Base-by-base conservation (phyloP, 805 yeast species). In the Sugiyamaella marilandica region DNA sequence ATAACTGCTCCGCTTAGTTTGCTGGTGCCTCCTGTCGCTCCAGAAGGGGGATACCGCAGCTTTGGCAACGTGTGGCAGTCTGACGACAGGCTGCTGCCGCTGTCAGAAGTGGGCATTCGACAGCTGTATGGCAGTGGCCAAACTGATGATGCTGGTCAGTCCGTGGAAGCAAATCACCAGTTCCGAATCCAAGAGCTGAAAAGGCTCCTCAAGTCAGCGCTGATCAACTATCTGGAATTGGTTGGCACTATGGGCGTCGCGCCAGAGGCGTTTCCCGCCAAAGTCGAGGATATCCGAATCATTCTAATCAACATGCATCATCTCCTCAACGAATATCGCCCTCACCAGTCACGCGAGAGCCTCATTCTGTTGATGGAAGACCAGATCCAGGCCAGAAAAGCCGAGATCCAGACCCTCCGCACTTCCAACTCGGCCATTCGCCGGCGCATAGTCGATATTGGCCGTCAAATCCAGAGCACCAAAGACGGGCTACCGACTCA, bases 301-400 rank as follows among this genome's bases (percentile, higher is more conserved):
- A 82, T 92, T 10, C 72, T 94, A 49, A 85, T 92, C 64, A 94
- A 94, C 64, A 83, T 94, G 58, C 97, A 94, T 66, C 98, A 94
- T 67, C 72, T 94, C 35, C 71, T 94, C 54, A 94, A 94, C 66
- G 90, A 91, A 49, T 94, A 94, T 69, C 75, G 99, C 55, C 94
- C 97, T 2, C 98, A 94, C 68, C 99, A 94, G 65, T 85, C 96
- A 2, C 76, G 97, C 49, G 99, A 94, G 63, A 84, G 91, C 47
- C 74, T 94, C 58, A 87, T 90, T 41, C 75, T 88, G 74, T 73
- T 85, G 50, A 70, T 88, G 65, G 82, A 79, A 61, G 84, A 81
- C 50, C 90, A 86, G 63, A 79, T 92, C 33, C 59, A 54, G n/a
- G 55, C 57, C 26, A 56, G 61, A 29, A 53, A 58, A 13, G 53